Evolutionary conservation across 768 basidiomycete species (phyloP), one percentile per base, ranked within the genome.

Genomic region (Leccinum imitatum): DNA sequence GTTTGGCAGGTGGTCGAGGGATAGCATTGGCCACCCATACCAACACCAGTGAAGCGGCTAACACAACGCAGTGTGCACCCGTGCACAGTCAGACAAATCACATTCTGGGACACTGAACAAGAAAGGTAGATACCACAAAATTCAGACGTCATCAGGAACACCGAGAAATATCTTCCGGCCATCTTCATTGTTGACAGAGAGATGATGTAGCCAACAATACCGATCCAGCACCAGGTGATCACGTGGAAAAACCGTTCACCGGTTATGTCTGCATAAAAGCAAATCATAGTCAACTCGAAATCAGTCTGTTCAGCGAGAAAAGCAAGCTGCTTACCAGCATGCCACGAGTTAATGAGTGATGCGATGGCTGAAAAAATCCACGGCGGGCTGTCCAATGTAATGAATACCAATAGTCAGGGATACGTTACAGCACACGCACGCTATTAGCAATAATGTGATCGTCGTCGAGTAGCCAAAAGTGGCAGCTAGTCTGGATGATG

Each of bases 221-320:
- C 79, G 3, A 75, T 81, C 84, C 85, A 86, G 84, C 84, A 86
- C 73, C 79, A 81, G 2, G 68, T 75, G 3, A 75, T 71, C 53
- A 82, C 76, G 67, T 88, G 87, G 77, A 85, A 84, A 73, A 83
- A 87, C 6, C 85, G 79, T 71, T 87, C 87, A 0, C 86, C 86
- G 4, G 83, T 84, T 58, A 73, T 75, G 62, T 87, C 86, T 82
- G 37, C 19, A 27, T 50, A 2, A 25, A 56, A 11, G 23, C 8
- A 41, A n/a, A 78, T 77, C 6, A 11, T 10, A 2, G 19, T 37
- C 47, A 47, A 25, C 27, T 31, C 2, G 9, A 47, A 15, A 8
- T 21, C 4, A 37, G 27, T 25, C 10, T 50, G 50, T 47, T 21
- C n/a, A 8, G 21, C 14, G 46, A 21, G 11, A 14, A 14, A 13